phyloP scores from a whole-genome alignment of 495 filamentous ascomycete species.

The Aeminium ludgeri region DNA sequence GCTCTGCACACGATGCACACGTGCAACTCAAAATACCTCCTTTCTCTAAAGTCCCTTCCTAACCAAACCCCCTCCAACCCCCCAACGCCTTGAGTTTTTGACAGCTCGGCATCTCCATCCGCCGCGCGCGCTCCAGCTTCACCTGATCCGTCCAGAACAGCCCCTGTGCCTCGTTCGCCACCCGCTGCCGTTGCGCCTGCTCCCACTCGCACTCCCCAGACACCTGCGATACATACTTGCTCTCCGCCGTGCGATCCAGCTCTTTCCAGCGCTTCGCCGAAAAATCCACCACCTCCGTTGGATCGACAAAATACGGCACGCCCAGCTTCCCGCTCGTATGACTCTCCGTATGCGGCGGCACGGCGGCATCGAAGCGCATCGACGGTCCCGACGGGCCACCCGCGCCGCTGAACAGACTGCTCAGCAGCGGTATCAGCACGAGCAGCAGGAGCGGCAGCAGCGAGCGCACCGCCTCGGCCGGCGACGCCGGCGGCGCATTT shows the following conservation, averaged over 20 bases:
- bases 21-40: no score
- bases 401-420: constrained; percentile 53
- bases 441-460: constrained; percentile 76
- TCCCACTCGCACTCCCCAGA: constrained; percentile 57
- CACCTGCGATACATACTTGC: constrained; percentile 47
- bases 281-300: constrained; percentile 54
- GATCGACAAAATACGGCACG: constrained; percentile 73
- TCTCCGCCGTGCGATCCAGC: constrained; percentile 63
- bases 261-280: constrained; percentile 45
- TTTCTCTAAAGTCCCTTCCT: not conserved
- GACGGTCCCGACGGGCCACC: constrained; percentile 40
- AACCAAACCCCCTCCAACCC: constrained; percentile 7
- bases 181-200: constrained; percentile 37
- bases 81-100: constrained; percentile 32
- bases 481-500: constrained; percentile 11
- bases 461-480: constrained; percentile 29
- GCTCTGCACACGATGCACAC: no score
- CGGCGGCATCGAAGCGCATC: constrained; percentile 46
- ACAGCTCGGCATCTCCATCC: constrained; percentile 45
- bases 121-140: constrained; percentile 51
- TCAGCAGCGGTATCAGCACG: constrained; percentile 73
- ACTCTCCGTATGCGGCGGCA: constrained; percentile 51
- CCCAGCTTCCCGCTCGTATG: constrained; percentile 53
- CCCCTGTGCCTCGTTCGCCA: constrained; percentile 67
- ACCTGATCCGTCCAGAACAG: constrained; percentile 71